A percentile compares a stretch with the other conserved stretches of the same genome.
phyloP scores from a whole-genome alignment of 108 stramenopile species.

The Cyclotella baltica region DNA sequence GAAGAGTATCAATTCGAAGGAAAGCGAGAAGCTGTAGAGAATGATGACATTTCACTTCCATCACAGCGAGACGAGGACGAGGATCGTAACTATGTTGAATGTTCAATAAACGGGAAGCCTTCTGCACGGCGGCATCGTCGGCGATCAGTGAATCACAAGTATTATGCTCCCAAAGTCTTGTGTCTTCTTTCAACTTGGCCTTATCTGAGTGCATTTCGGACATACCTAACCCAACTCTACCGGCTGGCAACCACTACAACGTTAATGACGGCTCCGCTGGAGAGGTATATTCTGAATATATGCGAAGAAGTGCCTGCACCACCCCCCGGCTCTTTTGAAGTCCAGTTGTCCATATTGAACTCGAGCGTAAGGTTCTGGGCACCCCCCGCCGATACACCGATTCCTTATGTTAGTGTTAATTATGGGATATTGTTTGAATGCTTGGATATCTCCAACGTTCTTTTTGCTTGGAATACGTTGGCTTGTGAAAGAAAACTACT shows the following conservation, averaged over 20 bases:
- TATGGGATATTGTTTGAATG: slow-evolving; percentile 93
- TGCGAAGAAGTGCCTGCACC: slow-evolving; percentile 96
- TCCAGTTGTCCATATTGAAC: slow-evolving; percentile 77
- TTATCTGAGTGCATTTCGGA: slow-evolving; percentile 90
- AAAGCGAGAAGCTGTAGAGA: slow-evolving; percentile 8
- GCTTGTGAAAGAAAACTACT: slow-evolving; percentile 90
- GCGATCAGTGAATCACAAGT: slow-evolving; percentile 34
- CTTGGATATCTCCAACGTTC: slow-evolving; percentile 83
- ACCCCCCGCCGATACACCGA: slow-evolving; percentile 94
- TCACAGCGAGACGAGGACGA: slow-evolving; percentile 34
- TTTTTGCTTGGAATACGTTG: slow-evolving; percentile 82
- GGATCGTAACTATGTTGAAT: slow-evolving; percentile 48
- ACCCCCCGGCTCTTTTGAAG: slow-evolving; percentile 93
- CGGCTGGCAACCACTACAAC: slow-evolving; percentile 88
- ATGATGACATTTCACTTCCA: slow-evolving; percentile 28
- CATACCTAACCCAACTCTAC: slow-evolving; percentile 93
- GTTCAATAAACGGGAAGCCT: slow-evolving; percentile 36
- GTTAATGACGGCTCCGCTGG: slow-evolving; percentile 91
- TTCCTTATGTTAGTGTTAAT: slow-evolving; percentile 94
- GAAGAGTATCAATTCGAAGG: slow-evolving; percentile 68
- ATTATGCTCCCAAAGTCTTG: slow-evolving; percentile 89
- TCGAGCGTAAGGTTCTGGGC: slow-evolving; percentile 89
- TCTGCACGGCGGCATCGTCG: slow-evolving; percentile 32
- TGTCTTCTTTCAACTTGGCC: slow-evolving; percentile 96
- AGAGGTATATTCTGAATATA: slow-evolving; percentile 95